A percentile compares a stretch with the other conserved stretches of the same genome.
Conservation (phyloP, 2,329 filamentous ascomycete genomes). For the Diaporthe citriasiana region DNA sequence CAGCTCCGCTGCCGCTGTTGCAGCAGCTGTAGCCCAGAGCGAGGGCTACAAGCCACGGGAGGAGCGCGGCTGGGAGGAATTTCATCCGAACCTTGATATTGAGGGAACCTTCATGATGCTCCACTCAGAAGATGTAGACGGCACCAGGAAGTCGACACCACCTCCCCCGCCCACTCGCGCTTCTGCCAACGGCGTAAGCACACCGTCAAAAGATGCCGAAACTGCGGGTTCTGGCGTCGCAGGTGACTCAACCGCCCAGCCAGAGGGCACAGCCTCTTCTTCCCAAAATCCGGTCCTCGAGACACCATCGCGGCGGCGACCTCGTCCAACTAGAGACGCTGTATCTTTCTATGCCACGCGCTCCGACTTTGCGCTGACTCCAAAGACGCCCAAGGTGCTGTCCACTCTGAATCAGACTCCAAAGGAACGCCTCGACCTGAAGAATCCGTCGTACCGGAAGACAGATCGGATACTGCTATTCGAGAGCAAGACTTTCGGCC, state of each 20-base stretch:
- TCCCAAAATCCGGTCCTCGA: slow-evolving; percentile 46
- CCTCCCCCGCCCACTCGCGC: slow-evolving; percentile 46
- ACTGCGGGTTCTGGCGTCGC: slow-evolving; percentile 50
- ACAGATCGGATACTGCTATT: slow-evolving; percentile 85
- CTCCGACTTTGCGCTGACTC: slow-evolving; percentile 59
- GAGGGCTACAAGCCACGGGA: slow-evolving; percentile 98
- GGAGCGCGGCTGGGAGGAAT: slow-evolving; percentile 97
- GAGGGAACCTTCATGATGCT: slow-evolving; percentile 85
- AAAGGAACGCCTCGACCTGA: slow-evolving; percentile 84
- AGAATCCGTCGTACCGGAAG: slow-evolving; percentile 80
- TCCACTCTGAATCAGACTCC: slow-evolving; percentile 85
- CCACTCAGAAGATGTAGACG: slow-evolving; percentile 87
- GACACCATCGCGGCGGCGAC: slow-evolving; percentile 59
- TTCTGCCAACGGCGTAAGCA: slow-evolving; percentile 56
- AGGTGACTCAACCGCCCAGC: slow-evolving; percentile 57
- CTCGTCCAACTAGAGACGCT: slow-evolving; percentile 65
- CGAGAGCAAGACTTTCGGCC: slow-evolving; percentile 87
- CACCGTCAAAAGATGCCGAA: slow-evolving; percentile 62
- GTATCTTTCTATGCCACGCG: slow-evolving; percentile 68
- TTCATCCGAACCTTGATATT: slow-evolving; percentile 95
- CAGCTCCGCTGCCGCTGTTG: slow-evolving; percentile 89
- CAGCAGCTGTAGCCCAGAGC: slow-evolving; percentile 88
- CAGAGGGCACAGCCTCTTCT: slow-evolving; percentile 51
- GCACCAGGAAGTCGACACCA: slow-evolving; percentile 67
- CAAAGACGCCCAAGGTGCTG: slow-evolving; percentile 75